Conservation (phyloP, 352 stramenopile species). For the Thalassiosira ordinaria region DNA sequence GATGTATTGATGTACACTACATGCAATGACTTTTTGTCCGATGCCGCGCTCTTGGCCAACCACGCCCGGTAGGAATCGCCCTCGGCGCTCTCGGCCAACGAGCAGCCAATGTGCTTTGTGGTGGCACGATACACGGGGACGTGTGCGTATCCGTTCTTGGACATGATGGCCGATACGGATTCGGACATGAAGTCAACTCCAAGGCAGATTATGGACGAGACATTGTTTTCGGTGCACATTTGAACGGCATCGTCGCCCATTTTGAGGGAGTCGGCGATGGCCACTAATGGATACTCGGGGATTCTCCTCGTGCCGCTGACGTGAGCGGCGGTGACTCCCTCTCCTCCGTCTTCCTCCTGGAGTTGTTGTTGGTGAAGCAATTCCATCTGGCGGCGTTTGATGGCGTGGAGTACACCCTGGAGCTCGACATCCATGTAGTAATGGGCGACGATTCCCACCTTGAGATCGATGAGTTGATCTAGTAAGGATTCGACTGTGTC, state of each 20-base stretch:
- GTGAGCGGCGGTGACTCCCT: neutral
- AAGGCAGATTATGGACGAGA: constrained; percentile 92
- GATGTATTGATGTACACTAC: constrained; percentile 99
- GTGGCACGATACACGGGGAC: constrained; percentile 95
- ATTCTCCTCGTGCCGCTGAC: neutral
- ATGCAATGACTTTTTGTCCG: constrained; percentile 89
- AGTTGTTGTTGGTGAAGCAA: constrained; percentile 26
- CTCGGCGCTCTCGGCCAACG: constrained; percentile 93
- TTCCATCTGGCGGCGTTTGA: constrained; percentile 56
- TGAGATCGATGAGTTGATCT: constrained; percentile 89
- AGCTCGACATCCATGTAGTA: constrained; percentile 99
- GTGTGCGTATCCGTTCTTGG: constrained; percentile 90
- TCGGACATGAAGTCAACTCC: constrained; percentile 99
- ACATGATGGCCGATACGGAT: constrained; percentile 92
- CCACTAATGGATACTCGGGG: constrained; percentile 87
- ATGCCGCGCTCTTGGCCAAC: constrained; percentile 87
- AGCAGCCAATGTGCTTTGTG: constrained; percentile 93
- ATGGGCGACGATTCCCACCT: constrained; percentile 96
- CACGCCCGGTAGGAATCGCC: constrained; percentile 92
- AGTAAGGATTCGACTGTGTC: constrained; percentile 90
- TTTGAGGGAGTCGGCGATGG: constrained; percentile 95
- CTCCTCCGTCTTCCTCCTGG: neutral
- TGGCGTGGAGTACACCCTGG: constrained; percentile 85
- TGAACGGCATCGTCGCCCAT: constrained; percentile 97
- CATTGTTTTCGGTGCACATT: constrained; percentile 90